Evolutionary conservation across 148 eudicot genomes (phyloP).

Genomic region (Silene latifolia): DNA sequence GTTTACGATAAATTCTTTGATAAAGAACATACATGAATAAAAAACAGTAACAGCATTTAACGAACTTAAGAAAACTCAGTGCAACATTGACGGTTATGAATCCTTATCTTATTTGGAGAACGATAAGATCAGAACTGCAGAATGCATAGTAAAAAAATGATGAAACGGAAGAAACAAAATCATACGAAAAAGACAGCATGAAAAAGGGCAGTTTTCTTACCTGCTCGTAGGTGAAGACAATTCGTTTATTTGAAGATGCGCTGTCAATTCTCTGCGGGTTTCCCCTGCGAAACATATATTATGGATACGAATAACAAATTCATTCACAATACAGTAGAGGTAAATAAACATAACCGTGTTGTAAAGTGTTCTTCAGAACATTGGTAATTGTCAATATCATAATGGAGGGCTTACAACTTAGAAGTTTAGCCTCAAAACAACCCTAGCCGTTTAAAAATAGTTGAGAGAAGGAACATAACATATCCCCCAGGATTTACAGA

Average conservation of each 20-base stretch:
- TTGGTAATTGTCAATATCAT: background rate
- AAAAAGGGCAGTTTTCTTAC: constrained; percentile 29
- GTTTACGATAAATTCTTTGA: background rate
- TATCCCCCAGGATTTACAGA: background rate
- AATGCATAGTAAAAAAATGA: background rate
- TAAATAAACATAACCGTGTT: background rate
- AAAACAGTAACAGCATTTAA: background rate
- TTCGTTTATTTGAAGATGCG: constrained; percentile 74
- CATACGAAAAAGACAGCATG: background rate
- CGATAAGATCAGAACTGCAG: background rate
- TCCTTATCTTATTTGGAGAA: background rate
- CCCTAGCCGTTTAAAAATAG: background rate
- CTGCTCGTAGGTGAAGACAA: constrained; percentile 94
- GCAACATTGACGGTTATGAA: background rate
- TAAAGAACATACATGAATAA: background rate
- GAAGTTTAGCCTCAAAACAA: background rate
- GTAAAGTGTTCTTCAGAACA: background rate
- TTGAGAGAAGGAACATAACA: constrained; percentile 1
- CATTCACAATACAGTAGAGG: background rate
- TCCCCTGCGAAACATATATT: constrained; percentile 48
- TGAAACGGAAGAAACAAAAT: background rate
- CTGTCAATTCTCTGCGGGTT: constrained; percentile 94
- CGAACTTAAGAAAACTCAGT: background rate
- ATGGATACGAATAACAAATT: constrained; percentile 10
- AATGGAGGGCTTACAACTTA: background rate